Percentiles rank a stretch among this genome's conserved stretches.
Conservation (phyloP, 768 basidiomycete genomes). For the Boletus tomentosulus region DNA sequence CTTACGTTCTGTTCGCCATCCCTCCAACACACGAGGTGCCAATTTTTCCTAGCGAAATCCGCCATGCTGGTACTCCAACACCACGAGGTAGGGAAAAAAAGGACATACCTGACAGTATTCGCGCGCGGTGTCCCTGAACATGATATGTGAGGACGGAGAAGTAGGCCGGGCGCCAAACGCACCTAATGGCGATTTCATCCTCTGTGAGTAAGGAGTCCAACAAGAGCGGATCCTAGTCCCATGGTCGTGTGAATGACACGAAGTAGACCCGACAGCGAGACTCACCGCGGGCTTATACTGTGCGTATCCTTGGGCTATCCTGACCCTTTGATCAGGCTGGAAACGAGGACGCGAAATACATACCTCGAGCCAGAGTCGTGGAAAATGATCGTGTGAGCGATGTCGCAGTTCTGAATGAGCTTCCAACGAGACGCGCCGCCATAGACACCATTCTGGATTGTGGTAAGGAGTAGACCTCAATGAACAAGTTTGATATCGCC, state of each 20-base stretch:
- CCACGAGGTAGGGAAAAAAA: background rate
- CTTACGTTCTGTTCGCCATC: conserved; percentile 83
- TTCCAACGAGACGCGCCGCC: conserved; percentile 2
- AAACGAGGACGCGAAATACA: conserved; percentile 3
- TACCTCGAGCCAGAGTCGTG: conserved; percentile 18
- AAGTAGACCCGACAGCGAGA: background rate
- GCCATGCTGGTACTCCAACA: background rate
- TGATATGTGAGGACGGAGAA: background rate
- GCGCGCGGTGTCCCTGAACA: conserved; percentile 69
- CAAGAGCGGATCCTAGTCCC: conserved; percentile 72
- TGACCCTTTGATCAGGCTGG: background rate
- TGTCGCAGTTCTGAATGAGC: conserved; percentile 7
- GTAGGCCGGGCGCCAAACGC: conserved; percentile 13
- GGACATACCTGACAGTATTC: conserved; percentile 70
- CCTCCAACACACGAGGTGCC: conserved; percentile 82
- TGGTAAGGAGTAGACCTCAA: background rate
- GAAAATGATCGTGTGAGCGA: conserved; percentile 18
- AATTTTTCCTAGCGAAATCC: conserved; percentile 62
- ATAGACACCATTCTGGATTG: conserved; percentile 1
- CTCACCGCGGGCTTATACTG: conserved; percentile 23
- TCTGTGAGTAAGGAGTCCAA: conserved; percentile 79
- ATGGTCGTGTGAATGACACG: conserved; percentile 2
- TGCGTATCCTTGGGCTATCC: conserved; percentile 16
- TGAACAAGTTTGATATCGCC: background rate
- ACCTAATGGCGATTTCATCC: conserved; percentile 90